Evolutionary conservation across 2,329 filamentous ascomycete genomes (phyloP).

Genomic region (Exophiala spinifera): DNA sequence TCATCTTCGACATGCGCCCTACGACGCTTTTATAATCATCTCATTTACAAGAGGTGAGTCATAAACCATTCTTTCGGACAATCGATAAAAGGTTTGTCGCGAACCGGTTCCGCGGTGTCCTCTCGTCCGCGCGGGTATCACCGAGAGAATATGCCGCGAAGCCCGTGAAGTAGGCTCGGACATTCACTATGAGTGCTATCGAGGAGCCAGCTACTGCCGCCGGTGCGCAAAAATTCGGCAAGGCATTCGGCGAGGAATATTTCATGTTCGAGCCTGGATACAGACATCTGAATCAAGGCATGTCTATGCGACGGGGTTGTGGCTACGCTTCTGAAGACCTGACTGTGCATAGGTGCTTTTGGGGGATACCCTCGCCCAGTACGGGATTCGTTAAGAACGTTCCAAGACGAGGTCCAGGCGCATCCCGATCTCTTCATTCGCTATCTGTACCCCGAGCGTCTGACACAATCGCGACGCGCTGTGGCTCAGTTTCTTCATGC

Average conservation of each 20-base stretch:
- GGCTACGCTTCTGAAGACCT: background rate
- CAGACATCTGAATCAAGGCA: slow-evolving; percentile 74
- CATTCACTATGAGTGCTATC: too few relatives aligned
- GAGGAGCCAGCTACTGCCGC: too few relatives aligned
- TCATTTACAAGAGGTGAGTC: too few relatives aligned
- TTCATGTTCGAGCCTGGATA: slow-evolving; percentile 65
- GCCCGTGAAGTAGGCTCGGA: too few relatives aligned
- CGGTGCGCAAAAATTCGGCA: slow-evolving; percentile 45
- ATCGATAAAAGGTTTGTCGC: too few relatives aligned
- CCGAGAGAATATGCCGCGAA: too few relatives aligned
- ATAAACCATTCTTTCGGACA: too few relatives aligned
- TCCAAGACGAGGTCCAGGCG: slow-evolving; percentile 64
- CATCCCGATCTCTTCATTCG: slow-evolving; percentile 73
- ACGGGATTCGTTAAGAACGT: slow-evolving; percentile 57
- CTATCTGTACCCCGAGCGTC: slow-evolving; percentile 58
- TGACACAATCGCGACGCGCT: slow-evolving; percentile 62
- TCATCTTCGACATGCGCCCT: too few relatives aligned
- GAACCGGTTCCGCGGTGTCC: too few relatives aligned
- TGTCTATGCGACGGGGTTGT: slow-evolving; percentile 10
- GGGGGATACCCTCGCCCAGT: slow-evolving; percentile 68
- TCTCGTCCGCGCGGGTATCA: too few relatives aligned
- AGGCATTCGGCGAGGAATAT: slow-evolving; percentile 52
- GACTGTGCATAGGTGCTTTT: slow-evolving; percentile 62
- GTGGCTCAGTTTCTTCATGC: slow-evolving; percentile 65
- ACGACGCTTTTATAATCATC: too few relatives aligned